A percentile compares a stretch with the other conserved stretches of the same genome.
phyloP scores from a whole-genome alignment of 2,329 filamentous ascomycete genomes.

The Aspergillus sp. region DNA sequence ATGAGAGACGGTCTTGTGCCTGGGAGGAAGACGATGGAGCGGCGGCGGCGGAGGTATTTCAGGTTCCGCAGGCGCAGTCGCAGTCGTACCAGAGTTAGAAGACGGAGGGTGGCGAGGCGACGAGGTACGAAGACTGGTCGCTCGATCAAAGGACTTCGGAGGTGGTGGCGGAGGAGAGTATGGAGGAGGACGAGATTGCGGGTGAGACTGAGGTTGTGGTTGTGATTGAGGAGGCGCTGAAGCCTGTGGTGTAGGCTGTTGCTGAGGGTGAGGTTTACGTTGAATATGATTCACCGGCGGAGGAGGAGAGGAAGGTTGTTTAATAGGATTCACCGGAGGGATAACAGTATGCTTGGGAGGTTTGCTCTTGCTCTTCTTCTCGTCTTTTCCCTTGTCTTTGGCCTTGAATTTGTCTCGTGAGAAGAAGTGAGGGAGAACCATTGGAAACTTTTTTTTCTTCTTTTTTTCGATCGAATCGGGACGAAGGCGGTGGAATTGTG shows the following conservation, averaged over 20 bases:
- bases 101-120: slow-evolving; percentile 2
- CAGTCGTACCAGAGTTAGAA: neutral
- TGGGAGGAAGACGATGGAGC: neutral
- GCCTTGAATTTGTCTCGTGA: slow-evolving; percentile 24
- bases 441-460: slow-evolving; percentile 13
- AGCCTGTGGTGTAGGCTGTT: neutral
- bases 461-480: slow-evolving; percentile 26
- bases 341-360: slow-evolving; percentile 4
- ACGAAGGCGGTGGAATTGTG: slow-evolving; percentile 36
- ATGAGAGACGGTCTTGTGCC: neutral
- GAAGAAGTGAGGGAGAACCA: slow-evolving; percentile 35
- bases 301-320: slow-evolving; percentile 1
- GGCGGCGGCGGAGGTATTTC: slow-evolving; percentile 3
- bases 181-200: slow-evolving; percentile 4
- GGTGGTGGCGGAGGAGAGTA: slow-evolving; percentile 6
- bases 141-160: neutral
- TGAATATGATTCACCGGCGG: too few species aligned
- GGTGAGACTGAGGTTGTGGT: slow-evolving; percentile 2
- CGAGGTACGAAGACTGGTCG: neutral
- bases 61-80: neutral
- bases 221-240: slow-evolving; percentile 1
- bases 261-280: neutral
- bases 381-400: slow-evolving; percentile 13
- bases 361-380: slow-evolving; percentile 5
- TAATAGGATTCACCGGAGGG: slow-evolving; percentile 1